Base-by-base conservation (phyloP, 805 yeast species). In the Suhomyces kilbournensis region DNA sequence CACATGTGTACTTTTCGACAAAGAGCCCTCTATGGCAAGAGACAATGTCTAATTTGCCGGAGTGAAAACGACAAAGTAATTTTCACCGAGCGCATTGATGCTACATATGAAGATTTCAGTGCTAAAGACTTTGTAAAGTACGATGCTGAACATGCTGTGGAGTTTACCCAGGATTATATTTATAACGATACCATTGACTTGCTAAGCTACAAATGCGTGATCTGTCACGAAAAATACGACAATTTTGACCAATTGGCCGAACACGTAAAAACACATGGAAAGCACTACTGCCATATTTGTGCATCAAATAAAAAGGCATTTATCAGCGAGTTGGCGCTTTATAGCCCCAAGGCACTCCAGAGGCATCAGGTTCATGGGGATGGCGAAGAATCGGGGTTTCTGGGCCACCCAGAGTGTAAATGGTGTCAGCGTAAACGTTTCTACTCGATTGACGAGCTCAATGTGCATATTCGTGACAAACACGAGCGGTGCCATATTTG, bases 401-500 rank as follows among this genome's bases (percentile, higher is more conserved):
- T 69, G 9, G 98, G 98, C 0, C 98, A 92, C 66, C 97, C 98
- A 0, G 72, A 77, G 56, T 94, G 99, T 75, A 81, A 81, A 57
- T 88, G 89, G 66, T 94, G 99, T 68, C 69, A 78, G 3, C 83
- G 83, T 2, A 79, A 75, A 58, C 71, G 96, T 52, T 92, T 89
- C 66, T 94, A 94, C 65, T 89, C 96, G 0, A 89, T 84, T 39
- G 97, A 93, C 65, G 98, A 92, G 65, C 75, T 91, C 60, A 83
- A 82, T 57, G 69, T 84, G 30, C 99, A 94, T 68, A 80, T 92
- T 71, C 77, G 96, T 58, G 87, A 88, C 54, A 73, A 73, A 47
- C 99, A 94, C 68, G 97, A 92, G 65, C 83, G 85, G 58, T 94
- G 99, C 67, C 89, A 85, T 60, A 84, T 94, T 30, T 94, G 99